Conservation (phyloP, 495 filamentous ascomycete genomes). For the Penicillium psychrofluorescens region DNA sequence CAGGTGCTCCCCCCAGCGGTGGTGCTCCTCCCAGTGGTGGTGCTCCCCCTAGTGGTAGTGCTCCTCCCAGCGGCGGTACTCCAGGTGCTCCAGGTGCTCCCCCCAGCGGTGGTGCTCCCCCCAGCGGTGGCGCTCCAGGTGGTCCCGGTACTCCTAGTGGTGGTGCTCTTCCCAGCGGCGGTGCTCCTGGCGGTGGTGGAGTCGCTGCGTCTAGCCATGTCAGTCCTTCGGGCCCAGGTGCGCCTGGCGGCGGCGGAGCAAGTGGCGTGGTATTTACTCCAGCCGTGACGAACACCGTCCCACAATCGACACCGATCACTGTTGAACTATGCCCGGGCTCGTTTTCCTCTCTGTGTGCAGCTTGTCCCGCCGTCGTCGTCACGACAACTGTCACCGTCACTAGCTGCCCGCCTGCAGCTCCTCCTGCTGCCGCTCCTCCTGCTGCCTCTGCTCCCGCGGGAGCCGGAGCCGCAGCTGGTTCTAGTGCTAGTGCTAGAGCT, state of each 20-base stretch:
- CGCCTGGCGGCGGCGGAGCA: too few species aligned
- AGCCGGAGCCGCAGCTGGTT: neutral
- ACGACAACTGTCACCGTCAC: conserved; percentile 9
- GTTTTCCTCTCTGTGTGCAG: neutral
- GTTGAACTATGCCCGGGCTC: conserved; percentile 9
- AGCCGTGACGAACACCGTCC: neutral
- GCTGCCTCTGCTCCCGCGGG: neutral
- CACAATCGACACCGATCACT: conserved; percentile 1
- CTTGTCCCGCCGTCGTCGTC: neutral
- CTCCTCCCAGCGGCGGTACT: neutral
- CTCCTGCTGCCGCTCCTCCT: neutral
- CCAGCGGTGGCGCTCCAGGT: conserved; percentile 2
- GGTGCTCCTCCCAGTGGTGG: neutral
- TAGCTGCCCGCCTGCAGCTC: conserved; percentile 1
- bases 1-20: neutral
- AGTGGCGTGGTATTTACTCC: too few species aligned
- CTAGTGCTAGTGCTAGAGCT: neutral
- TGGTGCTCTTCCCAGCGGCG: neutral
- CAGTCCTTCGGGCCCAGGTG: too few species aligned
- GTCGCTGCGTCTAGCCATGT: neutral
- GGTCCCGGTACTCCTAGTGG: neutral
- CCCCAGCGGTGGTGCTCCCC: neutral
- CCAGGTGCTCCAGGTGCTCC: too few species aligned
- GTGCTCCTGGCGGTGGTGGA: neutral
- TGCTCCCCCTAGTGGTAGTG: neutral